phyloP scores from a whole-genome alignment of 2,329 filamentous ascomycete species.

The Truncatella angustata region DNA sequence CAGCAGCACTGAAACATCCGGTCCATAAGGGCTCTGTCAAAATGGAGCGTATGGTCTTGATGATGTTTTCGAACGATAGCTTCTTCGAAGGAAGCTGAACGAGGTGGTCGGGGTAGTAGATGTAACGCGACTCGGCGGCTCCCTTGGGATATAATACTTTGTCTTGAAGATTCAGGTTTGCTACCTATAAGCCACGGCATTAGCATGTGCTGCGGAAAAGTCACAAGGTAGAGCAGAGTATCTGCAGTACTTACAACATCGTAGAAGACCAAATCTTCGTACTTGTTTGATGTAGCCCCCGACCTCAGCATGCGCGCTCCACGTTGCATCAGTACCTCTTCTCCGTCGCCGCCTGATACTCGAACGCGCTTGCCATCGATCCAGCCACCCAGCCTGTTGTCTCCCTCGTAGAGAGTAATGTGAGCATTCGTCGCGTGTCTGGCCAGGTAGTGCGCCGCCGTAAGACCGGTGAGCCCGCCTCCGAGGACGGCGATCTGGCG shows the following conservation, averaged over 20 bases:
- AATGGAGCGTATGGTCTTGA: constrained; percentile 10
- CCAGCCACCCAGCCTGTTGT: constrained; percentile 76
- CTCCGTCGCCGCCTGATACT: constrained; percentile 53
- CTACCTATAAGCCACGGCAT: constrained; percentile 43
- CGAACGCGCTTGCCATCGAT: constrained; percentile 64
- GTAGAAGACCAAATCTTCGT: constrained; percentile 65
- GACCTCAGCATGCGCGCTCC: constrained; percentile 76
- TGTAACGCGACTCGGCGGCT: constrained; percentile 61
- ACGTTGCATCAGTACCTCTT: constrained; percentile 71
- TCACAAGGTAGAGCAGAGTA: constrained; percentile 16
- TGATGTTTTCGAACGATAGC: constrained; percentile 12
- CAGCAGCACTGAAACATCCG: constrained; percentile 13
- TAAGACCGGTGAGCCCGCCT: constrained; percentile 79
- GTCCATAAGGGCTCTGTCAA: constrained; percentile 26
- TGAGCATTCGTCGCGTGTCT: constrained; percentile 62
- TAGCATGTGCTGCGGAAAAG: not conserved
- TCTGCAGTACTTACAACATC: constrained; percentile 58
- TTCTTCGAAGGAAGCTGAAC: constrained; percentile 42
- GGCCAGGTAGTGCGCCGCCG: constrained; percentile 73
- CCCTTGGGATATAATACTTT: constrained; percentile 51
- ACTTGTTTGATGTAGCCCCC: constrained; percentile 35
- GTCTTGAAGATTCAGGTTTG: constrained; percentile 53
- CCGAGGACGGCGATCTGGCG: constrained; percentile 67
- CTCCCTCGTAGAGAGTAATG: constrained; percentile 80
- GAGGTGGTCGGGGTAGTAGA: constrained; percentile 86